phyloP scores from a whole-genome alignment of 208 protist species.

The Leishmania gerbilli region DNA sequence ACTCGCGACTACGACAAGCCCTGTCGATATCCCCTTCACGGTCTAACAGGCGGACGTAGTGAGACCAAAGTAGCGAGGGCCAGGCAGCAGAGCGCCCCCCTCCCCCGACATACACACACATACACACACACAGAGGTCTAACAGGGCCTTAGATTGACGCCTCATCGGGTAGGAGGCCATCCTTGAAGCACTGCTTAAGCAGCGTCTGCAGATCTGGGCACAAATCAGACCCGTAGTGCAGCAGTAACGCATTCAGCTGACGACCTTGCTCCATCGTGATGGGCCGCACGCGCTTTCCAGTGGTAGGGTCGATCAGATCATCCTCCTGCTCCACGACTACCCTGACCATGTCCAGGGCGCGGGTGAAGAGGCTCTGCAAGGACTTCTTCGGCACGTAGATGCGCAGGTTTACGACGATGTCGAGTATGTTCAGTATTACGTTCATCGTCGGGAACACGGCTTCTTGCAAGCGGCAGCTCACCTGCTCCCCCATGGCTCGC shows the following conservation, averaged over 20 bases:
- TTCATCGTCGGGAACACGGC: slow-evolving; percentile 64
- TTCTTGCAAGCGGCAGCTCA: slow-evolving; percentile 81
- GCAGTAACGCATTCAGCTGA: slow-evolving; percentile 80
- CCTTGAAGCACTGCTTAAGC: slow-evolving; percentile 73
- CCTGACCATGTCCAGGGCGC: slow-evolving; percentile 70
- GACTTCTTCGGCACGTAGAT: slow-evolving; percentile 90
- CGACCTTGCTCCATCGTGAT: slow-evolving; percentile 87
- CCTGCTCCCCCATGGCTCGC: slow-evolving; percentile 83
- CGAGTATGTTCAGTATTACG: slow-evolving; percentile 68
- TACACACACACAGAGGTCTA: neutral
- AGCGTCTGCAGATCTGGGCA: slow-evolving; percentile 56
- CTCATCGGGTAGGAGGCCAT: slow-evolving; percentile 84
- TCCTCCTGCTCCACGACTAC: slow-evolving; percentile 73
- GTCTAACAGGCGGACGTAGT: neutral
- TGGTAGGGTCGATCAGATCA: slow-evolving; percentile 75
- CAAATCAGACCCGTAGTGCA: slow-evolving; percentile 83
- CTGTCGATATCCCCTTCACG: neutral
- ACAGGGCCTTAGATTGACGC: slow-evolving; percentile 48
- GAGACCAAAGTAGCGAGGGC: neutral
- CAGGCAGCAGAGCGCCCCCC: neutral
- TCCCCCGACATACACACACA: too few relatives aligned
- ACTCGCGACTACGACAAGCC: neutral
- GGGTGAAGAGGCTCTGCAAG: slow-evolving; percentile 70
- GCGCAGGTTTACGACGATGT: slow-evolving; percentile 83
- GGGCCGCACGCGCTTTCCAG: slow-evolving; percentile 59